Evolutionary conservation across 768 basidiomycete species (phyloP), one percentile per base, ranked within the genome.

Genomic region (Hortiboletus campestris): DNA sequence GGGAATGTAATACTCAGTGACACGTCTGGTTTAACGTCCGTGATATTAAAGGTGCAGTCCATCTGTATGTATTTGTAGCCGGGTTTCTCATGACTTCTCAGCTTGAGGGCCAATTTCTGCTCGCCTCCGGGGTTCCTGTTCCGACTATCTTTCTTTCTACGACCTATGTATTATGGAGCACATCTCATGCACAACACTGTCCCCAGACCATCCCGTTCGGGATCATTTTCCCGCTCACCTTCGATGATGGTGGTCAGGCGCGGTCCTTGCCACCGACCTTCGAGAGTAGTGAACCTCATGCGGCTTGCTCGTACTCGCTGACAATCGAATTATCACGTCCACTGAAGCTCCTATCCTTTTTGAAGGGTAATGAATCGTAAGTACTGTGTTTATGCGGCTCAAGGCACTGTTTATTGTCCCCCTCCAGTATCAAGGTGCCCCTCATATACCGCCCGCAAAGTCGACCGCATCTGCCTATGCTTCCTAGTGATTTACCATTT

Each of bases 381-480:
- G 71, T 58, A 13, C 7, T 12, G n/a, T 56, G 19, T 8, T 43
- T 35, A 2, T 31, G 13, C 11, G 10, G 34, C 29, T 17, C 25
- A 38, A 8, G 13, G 36, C 2, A n/a, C 16, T n/a, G 10, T 28
- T 58, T 6, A 65, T 32, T 11, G 11, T 22, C 17, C 12, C 6
- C 45, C 19, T 22, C 34, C 40, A 85, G 84, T 25, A 63, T 85
- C 35, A 67, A 66, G 19, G 67, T 84, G 3, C 80, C 79, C 1
- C 74, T 88, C 51, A 66, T 67, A 6, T 86, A 87, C 57, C 59
- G 56, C 40, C 86, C 85, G 9, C 79, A 79, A 43, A 76, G 77
- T 46, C 78, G 83, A n/a, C 78, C 87, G 0, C 74, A 75, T 50
- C 74, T 79, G 13, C 82, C 86, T 4, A 80, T 85, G 38, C 64